These are phyloP conservation scores for Nadsonia fulvescens DNA, from an alignment of 805 yeast genomes.

Conservation along the genomic window DNA sequence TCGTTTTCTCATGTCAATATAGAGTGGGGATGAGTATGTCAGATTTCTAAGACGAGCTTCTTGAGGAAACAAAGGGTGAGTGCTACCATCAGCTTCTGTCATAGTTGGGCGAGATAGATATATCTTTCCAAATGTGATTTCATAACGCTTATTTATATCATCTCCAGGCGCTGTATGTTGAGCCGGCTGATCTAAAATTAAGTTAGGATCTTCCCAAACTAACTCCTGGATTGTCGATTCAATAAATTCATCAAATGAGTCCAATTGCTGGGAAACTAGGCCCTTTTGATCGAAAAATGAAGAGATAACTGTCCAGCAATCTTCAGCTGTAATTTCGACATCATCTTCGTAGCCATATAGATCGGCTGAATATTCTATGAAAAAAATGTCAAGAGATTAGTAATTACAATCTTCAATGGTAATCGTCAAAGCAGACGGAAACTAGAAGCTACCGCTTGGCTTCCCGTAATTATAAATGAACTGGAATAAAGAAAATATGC, in stretches of 20 bases:
- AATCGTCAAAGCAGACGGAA: too few species aligned
- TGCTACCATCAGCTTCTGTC: slow-evolving; percentile 99
- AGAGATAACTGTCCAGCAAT: slow-evolving; percentile 97
- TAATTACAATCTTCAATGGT: too few species aligned
- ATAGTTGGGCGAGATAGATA: slow-evolving; percentile 92
- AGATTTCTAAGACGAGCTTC: slow-evolving; percentile 92
- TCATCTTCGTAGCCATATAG: slow-evolving; percentile 57
- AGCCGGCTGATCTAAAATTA: slow-evolving; percentile 94
- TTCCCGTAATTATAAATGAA: too few species aligned
- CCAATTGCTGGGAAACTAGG: slow-evolving; percentile 92
- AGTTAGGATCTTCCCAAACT: slow-evolving; percentile 85
- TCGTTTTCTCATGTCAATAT: slow-evolving; percentile 86
- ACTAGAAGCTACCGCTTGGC: too few species aligned
- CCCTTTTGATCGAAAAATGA: slow-evolving; percentile 94
- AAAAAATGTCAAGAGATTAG: too few species aligned
- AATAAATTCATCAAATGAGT: slow-evolving; percentile 94
- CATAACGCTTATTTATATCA: slow-evolving; percentile 79
- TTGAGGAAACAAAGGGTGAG: slow-evolving; percentile 96
- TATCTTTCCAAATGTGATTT: slow-evolving; percentile 94
- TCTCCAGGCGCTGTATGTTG: slow-evolving; percentile 89
- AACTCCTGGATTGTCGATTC: slow-evolving; percentile 93
- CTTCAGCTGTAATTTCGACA: slow-evolving; percentile 81
- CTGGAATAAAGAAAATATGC: too few species aligned
- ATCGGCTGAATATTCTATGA: too few species aligned
- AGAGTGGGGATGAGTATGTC: slow-evolving; percentile 90